phyloP scores from a whole-genome alignment of 345 rosid species.

The Murraya koenigii region DNA sequence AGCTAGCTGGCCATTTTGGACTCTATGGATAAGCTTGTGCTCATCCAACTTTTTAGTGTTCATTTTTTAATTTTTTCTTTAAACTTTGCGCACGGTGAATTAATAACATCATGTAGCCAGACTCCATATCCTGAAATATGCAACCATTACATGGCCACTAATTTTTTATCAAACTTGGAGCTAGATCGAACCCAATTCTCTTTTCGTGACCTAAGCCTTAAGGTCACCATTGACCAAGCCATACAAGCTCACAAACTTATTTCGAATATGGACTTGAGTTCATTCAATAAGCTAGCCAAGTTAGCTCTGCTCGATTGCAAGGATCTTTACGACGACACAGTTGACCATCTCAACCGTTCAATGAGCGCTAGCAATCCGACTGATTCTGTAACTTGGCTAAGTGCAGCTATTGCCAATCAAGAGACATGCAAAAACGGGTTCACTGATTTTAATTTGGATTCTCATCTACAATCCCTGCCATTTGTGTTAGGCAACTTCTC shows the following conservation, averaged over 20 bases:
- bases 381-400: conserved; percentile 69
- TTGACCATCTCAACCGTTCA: conserved; percentile 52
- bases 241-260: conserved; percentile 44
- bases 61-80: conserved; percentile 19
- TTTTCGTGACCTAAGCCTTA: conserved; percentile 47
- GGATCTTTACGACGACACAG: conserved; percentile 59
- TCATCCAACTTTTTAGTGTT: conserved; percentile 1
- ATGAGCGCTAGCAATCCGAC: conserved; percentile 32
- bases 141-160: conserved; percentile 27
- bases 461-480: conserved; percentile 40
- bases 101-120: conserved; percentile 49
- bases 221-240: conserved; percentile 55
- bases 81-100: conserved; percentile 18
- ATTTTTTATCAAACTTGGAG: conserved; percentile 5
- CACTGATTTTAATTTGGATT: conserved; percentile 45
- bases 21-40: conserved; percentile 30
- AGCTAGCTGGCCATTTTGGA: neutral
- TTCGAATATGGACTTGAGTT: conserved; percentile 36
- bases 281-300: conserved; percentile 41
- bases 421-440: conserved; percentile 76
- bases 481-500: conserved; percentile 46
- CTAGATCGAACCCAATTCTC: conserved; percentile 10
- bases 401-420: conserved; percentile 72
- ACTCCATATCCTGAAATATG: conserved; percentile 65
- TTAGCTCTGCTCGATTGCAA: conserved; percentile 65